Base-by-base conservation (phyloP, 306 rosid genomes). In the Medicago lupulina region DNA sequence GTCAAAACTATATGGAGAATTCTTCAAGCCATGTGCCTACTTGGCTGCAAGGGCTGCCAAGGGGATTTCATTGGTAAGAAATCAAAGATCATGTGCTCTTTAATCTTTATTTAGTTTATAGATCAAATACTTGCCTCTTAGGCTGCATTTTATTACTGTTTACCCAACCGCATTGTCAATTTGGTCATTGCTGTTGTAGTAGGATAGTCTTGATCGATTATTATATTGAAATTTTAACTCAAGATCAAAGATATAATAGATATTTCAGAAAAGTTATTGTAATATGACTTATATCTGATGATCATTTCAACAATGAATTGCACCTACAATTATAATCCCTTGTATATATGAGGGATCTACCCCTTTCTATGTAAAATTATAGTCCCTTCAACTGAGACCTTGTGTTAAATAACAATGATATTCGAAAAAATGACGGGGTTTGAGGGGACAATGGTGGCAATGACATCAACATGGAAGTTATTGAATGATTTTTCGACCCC, bases 21-120 rank as follows among this genome's bases (percentile, higher is more conserved):
- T 95, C 85, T 95, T 90, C 93, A 86, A 95, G 90, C 97, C 99
- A 38, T 90, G 93, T 76, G 74, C 85, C 39, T 92, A 89, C 85
- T 86, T 95, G 86, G 97, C 99, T 49, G 92, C 91, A 73, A 89
- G 99, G 86, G 97, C 99, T 72, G 88, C 97, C 66, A 86, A 83
- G 83, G 97, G 89, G 14, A 86, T 85, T 78, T 85, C 92, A 46
- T 86, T 95, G 88, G 99, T 95, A 65, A 86, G 96, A 80, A 70
- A 70, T 73, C 80, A 65, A 9, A 43, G 69, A 61, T 55, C 71
- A 28, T 76, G 18, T 58, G 12, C 64, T 70, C 13, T 79, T n/a
- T 23, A 17, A 64, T 70, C 13, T 79, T n/a, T 23, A 17, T 39
- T 65, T 51, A 39, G 51, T 38, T 50, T 40, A 66, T 44, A 5